Evolutionary conservation across 129 eudicot species (phyloP).

Genomic region (Deinandra increscens): DNA sequence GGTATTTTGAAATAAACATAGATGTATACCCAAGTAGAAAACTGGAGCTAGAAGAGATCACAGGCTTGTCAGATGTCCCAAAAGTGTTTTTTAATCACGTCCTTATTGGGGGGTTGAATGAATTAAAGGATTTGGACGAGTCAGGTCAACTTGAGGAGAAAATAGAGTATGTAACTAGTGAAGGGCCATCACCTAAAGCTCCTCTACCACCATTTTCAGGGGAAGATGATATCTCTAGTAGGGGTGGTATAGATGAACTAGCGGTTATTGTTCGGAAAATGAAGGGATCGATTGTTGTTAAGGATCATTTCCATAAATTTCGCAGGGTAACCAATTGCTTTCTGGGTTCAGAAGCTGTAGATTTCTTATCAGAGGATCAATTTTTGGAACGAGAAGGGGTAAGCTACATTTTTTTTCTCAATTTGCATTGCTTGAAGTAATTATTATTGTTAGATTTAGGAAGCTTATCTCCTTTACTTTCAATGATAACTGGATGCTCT

Average conservation of each 20-base stretch:
- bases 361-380: constrained; percentile 74
- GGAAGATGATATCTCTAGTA: constrained; percentile 61
- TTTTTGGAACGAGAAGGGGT: constrained; percentile 69
- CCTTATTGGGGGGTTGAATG: constrained; percentile 51
- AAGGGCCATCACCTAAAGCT: constrained; percentile 59
- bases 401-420: constrained; percentile 25
- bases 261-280: constrained; percentile 60
- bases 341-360: constrained; percentile 71
- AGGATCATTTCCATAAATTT: constrained; percentile 57
- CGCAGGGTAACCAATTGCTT: constrained; percentile 59
- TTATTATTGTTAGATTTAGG: neutral
- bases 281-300: constrained; percentile 47
- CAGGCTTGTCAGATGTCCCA: constrained; percentile 56
- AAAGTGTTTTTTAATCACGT: constrained; percentile 65
- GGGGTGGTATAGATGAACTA: constrained; percentile 61
- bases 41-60: constrained; percentile 52
- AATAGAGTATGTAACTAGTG: constrained; percentile 52
- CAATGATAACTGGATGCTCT: constrained; percentile 3
- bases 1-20: constrained; percentile 59
- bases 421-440: constrained; percentile 16
- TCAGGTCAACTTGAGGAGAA: constrained; percentile 60
- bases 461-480: neutral
- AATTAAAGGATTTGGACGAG: constrained; percentile 50
- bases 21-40: constrained; percentile 66
- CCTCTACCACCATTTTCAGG: constrained; percentile 78